Conservation (phyloP, 257 asterid species). For the Solanum chilense region DNA sequence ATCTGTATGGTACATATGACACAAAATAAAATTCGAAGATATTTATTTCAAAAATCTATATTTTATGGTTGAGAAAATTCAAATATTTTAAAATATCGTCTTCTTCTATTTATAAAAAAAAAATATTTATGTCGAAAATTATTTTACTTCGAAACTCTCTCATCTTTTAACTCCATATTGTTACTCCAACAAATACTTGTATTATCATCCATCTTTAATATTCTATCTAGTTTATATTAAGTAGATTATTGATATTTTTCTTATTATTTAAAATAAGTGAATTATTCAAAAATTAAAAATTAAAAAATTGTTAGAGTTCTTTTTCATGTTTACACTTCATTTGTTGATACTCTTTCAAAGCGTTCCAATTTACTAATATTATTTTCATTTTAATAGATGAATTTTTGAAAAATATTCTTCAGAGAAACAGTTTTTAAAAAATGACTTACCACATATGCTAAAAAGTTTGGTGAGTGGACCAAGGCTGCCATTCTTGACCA, state of each 20-base stretch:
- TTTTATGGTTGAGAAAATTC: background rate
- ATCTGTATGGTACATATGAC: too few relatives aligned
- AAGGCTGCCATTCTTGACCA: background rate
- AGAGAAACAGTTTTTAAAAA: background rate
- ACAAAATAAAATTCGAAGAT: accelerated
- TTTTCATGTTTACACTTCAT: background rate
- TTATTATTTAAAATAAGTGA: too few relatives aligned
- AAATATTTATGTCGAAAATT: too few relatives aligned
- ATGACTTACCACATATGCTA: background rate
- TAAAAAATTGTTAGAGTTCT: too few relatives aligned
- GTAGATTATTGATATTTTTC: too few relatives aligned
- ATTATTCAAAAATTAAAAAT: too few relatives aligned
- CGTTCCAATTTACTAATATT: background rate
- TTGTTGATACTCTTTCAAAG: too few relatives aligned
- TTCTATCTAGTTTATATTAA: background rate
- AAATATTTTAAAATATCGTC: too few relatives aligned
- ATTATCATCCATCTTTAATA: background rate
- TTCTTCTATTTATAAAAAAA: too few relatives aligned
- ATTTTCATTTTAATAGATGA: background rate
- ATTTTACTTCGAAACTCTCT: background rate
- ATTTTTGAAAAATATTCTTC: background rate
- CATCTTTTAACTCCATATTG: background rate
- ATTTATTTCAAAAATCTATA: too few relatives aligned
- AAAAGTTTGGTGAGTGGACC: background rate
- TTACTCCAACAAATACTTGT: background rate